phyloP scores from a whole-genome alignment of 768 basidiomycete species.

The Podaxis sp. region DNA sequence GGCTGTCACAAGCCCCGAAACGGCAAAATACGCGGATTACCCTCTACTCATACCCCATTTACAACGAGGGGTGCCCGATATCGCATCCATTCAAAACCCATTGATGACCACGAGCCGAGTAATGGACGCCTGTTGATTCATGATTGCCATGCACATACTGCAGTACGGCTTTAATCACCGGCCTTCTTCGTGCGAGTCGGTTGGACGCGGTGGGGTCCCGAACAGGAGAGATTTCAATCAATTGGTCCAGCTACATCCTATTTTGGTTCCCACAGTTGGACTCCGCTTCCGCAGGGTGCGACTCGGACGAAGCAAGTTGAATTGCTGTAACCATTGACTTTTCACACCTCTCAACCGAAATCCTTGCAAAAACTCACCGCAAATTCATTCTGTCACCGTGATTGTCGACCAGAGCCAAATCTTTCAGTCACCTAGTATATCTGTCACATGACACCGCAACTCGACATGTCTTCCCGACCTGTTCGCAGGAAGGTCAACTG shows the following conservation, averaged over 20 bases:
- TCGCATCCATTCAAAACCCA: neutral
- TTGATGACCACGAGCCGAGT: neutral
- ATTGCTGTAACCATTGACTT: neutral
- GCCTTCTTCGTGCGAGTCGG: too few species aligned
- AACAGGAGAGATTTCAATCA: neutral
- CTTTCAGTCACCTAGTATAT: neutral
- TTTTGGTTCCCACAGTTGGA: neutral
- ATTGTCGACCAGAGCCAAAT: too few species aligned
- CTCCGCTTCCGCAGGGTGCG: neutral
- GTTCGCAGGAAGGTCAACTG: too few species aligned
- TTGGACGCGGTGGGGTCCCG: too few species aligned
- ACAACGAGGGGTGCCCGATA: neutral
- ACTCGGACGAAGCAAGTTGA: neutral
- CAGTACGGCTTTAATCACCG: too few species aligned
- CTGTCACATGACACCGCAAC: neutral
- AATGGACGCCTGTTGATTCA: neutral
- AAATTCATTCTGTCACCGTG: too few species aligned
- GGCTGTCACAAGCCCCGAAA: neutral
- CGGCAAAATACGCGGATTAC: conserved; percentile 1
- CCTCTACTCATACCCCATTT: neutral
- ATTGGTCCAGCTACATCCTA: neutral
- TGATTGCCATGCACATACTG: neutral
- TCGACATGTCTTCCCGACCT: too few species aligned
- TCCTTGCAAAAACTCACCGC: too few species aligned
- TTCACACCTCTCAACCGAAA: neutral